Evolutionary conservation across 2,329 filamentous ascomycete genomes (phyloP), one percentile per base, ranked within the genome.

Genomic region (Diaporthe ampelina): DNA sequence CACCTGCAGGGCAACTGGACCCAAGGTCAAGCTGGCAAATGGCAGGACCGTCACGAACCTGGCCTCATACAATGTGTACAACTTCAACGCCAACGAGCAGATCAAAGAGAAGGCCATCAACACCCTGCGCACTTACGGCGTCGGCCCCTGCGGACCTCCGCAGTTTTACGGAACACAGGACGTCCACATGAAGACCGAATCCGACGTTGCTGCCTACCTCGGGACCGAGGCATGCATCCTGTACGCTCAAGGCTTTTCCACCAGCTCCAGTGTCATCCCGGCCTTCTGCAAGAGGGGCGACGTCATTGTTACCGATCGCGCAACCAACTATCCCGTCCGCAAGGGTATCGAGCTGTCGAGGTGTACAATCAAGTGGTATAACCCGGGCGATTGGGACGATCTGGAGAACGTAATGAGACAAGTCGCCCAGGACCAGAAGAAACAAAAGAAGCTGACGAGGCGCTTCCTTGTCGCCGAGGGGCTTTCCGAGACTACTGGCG

Each of bases 161-260:
- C 95, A 97, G 77, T 99, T 99, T 86, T 99, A 99, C 85, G 97
- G 95, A 77, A 99, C 95, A 43, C 96, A 98, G 83, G 97, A 99
- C 84, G 95, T 98, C 59, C 97, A 99, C 84, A 96, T 98, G 91
- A 97, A 97, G 87, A 95, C 95, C 21, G 97, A 99, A 85, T 91
- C 94, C 73, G 96, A 98, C 82, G 95, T 99, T 80, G 95, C 97
- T 32, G 90, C 94, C 13, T 97, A 96, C 81, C 85, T 99, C 35
- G 97, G 97, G 32, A 94, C 94, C 1, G 92, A 95, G 72, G 92
- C 93, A 43, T 97, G 95, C 81, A 98, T 99, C 78, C 92, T 99
- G 75, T 99, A 99, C 81, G 94, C 97, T 0, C 97, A 99, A 82
- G 93, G 95, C 5, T 98, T 99, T 82, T 97, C 94, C 35, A 98